Percentiles rank a stretch among this genome's conserved stretches.
phyloP scores from a whole-genome alignment of 768 basidiomycete species.

The Cyathus striatus region DNA sequence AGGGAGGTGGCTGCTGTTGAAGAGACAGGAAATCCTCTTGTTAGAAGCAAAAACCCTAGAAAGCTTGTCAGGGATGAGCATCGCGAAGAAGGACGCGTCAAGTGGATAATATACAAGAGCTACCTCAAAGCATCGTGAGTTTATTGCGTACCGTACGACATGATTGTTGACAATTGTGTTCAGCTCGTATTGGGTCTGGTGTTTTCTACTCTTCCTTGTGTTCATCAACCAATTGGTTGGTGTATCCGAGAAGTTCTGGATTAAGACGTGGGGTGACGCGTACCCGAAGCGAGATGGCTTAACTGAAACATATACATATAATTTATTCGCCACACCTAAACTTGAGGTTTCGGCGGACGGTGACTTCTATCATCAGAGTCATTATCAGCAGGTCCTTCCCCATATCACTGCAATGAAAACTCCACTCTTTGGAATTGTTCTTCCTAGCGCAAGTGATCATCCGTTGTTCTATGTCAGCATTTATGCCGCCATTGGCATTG shows the following conservation, averaged over 20 bases:
- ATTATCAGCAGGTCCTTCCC: no score
- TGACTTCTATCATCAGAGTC: no score
- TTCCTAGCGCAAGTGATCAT: constrained; percentile 51
- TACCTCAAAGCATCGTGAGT: constrained; percentile 65
- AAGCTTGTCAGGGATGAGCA: constrained; percentile 82
- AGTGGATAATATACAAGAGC: constrained; percentile 64
- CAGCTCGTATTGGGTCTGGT: constrained; percentile 69
- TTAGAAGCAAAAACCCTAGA: constrained; percentile 53
- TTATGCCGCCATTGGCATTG: constrained; percentile 57
- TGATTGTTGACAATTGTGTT: no score
- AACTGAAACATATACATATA: constrained; percentile 20
- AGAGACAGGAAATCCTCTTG: constrained; percentile 18
- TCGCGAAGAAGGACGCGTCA: constrained; percentile 74
- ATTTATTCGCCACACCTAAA: no score
- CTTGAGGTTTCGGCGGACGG: no score
- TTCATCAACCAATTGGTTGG: constrained; percentile 47
- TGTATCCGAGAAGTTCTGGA: constrained; percentile 67
- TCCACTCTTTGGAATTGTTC: constrained; percentile 19
- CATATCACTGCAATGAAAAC: no score
- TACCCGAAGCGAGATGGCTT: constrained; percentile 27
- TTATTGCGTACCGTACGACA: not conserved
- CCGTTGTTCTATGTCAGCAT: constrained; percentile 71
- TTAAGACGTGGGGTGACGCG: constrained; percentile 74
- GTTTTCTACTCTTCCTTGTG: constrained; percentile 42
- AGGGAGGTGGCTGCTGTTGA: constrained; percentile 21